These are phyloP conservation scores for Yarrowia deformans DNA, from an alignment of 805 yeast species.

Conservation along the genomic window DNA sequence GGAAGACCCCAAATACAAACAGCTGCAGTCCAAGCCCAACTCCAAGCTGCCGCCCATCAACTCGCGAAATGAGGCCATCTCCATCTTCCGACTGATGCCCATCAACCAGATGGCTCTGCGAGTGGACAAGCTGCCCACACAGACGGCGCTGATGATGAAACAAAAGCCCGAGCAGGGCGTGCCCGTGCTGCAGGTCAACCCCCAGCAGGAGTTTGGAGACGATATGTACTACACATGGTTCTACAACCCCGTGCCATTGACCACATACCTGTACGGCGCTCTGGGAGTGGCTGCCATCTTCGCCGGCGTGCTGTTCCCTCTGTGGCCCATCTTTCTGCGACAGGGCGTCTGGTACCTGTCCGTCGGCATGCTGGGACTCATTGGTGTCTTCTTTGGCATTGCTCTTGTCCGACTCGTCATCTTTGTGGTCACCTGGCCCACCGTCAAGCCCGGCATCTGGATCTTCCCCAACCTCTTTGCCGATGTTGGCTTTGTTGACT, in stretches of 20 bases:
- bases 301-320: slow-evolving; percentile 78
- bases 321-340: slow-evolving; percentile 94
- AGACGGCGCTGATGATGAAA: slow-evolving; percentile 63
- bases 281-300: slow-evolving; percentile 71
- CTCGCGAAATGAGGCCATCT: slow-evolving; percentile 64
- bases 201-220: slow-evolving; percentile 53
- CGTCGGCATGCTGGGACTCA: slow-evolving; percentile 72
- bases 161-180: slow-evolving; percentile 73
- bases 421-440: slow-evolving; percentile 64
- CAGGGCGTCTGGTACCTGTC: slow-evolving; percentile 90
- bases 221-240: slow-evolving; percentile 80
- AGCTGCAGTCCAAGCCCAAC: slow-evolving; percentile 54
- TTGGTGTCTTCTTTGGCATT: slow-evolving; percentile 75
- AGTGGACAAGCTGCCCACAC: slow-evolving; percentile 71
- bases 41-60: slow-evolving; percentile 60
- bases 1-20: slow-evolving; percentile 71
- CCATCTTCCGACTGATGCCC: slow-evolving; percentile 70
- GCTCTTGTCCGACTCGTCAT: slow-evolving; percentile 82
- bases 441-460: slow-evolving; percentile 84
- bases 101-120: slow-evolving; percentile 78
- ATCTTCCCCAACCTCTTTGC: slow-evolving; percentile 94
- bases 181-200: slow-evolving; percentile 53
- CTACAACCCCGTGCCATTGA: slow-evolving; percentile 74
- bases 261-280: slow-evolving; percentile 65
- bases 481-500: slow-evolving; percentile 91